A percentile compares a stretch with the other conserved stretches of the same genome.
Conservation (phyloP, 2,329 filamentous ascomycete genomes). For the Stromatinia cepivora region DNA sequence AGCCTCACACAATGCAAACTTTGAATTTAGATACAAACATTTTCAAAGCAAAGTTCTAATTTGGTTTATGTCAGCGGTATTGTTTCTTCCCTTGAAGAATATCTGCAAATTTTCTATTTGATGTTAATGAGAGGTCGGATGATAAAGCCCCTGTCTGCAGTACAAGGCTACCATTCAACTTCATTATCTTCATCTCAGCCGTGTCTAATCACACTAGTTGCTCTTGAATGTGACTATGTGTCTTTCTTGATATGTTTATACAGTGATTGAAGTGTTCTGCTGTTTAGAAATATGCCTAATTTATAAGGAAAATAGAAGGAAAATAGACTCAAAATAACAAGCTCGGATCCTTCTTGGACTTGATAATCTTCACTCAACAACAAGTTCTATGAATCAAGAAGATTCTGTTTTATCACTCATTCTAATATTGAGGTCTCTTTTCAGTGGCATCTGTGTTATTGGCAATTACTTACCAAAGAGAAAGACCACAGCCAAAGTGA, state of each 20-base stretch:
- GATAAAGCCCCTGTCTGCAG: neutral
- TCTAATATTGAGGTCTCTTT: fast-evolving
- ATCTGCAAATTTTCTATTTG: neutral
- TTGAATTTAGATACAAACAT: neutral
- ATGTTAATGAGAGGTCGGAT: neutral
- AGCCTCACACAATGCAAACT: too few species aligned
- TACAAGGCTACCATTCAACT: neutral
- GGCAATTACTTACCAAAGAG: neutral
- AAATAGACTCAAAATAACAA: neutral
- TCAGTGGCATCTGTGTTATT: neutral
- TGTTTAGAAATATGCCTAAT: neutral
- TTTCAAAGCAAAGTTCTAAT: neutral
- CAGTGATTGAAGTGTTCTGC: neutral
- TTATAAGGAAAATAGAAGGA: neutral
- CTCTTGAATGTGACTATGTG: fast-evolving
- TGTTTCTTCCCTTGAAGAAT: neutral
- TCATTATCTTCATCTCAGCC: neutral
- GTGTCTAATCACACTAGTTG: neutral
- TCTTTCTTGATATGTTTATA: too few species aligned
- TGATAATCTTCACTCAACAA: neutral
- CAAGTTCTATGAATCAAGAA: neutral
- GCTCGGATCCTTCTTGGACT: neutral
- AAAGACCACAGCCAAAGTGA: neutral
- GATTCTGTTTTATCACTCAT: neutral
- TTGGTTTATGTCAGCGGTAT: neutral